These are phyloP conservation scores for Mortierella alpina DNA, from an alignment of 192 early-diverging fungal genomes.

Conservation along the genomic window DNA sequence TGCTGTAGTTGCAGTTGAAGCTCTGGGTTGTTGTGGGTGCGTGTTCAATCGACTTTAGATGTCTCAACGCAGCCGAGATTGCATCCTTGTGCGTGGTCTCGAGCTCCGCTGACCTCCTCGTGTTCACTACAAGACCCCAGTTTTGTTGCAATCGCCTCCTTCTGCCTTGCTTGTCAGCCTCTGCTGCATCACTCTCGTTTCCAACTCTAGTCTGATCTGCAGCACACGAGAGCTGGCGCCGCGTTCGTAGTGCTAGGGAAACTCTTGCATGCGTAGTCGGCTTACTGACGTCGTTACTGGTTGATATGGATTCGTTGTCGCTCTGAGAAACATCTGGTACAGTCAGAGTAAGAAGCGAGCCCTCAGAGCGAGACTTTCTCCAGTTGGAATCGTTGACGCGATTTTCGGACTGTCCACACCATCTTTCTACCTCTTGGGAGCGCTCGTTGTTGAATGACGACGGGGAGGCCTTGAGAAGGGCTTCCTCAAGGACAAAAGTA, in stretches of 20 bases:
- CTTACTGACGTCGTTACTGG: too few relatives aligned
- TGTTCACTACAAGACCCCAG: slow-evolving; percentile 7
- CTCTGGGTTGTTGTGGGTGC: not conserved
- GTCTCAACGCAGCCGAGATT: slow-evolving; percentile 16
- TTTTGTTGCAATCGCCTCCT: not conserved
- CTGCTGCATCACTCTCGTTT: not conserved
- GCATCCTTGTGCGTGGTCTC: slow-evolving; percentile 10
- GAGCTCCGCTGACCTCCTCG: not conserved
- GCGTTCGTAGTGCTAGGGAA: too few relatives aligned
- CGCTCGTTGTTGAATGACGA: not conserved
- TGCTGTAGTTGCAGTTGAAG: too few relatives aligned
- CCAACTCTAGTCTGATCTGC: too few relatives aligned
- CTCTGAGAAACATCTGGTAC: too few relatives aligned
- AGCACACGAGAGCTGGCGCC: too few relatives aligned
- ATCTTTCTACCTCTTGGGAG: not conserved
- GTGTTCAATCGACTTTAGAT: slow-evolving; percentile 22
- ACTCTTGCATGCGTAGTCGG: too few relatives aligned
- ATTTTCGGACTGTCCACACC: not conserved
- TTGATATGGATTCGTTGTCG: too few relatives aligned
- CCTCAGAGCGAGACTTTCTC: slow-evolving; percentile 1
- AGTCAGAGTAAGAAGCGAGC: not conserved
- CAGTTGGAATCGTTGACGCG: too few relatives aligned
- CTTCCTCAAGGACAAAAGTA: slow-evolving; percentile 23
- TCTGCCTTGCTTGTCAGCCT: too few relatives aligned
- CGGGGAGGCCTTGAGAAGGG: slow-evolving; percentile 9